These are phyloP conservation scores for Cryphonectria radicalis DNA, from an alignment of 2,329 filamentous ascomycete species.

Conservation along the genomic window DNA sequence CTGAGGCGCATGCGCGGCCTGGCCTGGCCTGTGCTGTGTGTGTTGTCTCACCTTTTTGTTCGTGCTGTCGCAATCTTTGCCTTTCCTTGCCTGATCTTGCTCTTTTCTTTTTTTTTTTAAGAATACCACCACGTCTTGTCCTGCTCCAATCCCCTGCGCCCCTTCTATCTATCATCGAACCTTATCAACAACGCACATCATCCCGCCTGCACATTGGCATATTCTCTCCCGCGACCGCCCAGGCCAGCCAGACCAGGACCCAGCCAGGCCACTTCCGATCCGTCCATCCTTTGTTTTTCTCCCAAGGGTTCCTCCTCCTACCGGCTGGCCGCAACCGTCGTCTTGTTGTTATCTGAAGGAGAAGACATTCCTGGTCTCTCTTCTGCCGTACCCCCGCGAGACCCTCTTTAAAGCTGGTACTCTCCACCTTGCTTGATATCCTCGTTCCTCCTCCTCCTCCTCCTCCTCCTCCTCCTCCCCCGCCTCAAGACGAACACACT, in stretches of 20 bases:
- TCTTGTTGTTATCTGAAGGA: neutral
- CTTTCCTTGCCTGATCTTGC: neutral
- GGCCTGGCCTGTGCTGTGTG: neutral
- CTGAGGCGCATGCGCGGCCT: neutral
- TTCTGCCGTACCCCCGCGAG: neutral
- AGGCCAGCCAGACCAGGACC: neutral
- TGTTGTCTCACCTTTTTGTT: conserved; percentile 1
- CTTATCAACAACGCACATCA: conserved; percentile 1
- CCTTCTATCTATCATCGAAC: conserved; percentile 14
- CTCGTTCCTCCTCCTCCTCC: neutral
- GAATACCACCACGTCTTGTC: neutral
- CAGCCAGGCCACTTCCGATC: neutral
- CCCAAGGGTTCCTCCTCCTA: neutral
- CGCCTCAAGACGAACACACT: neutral
- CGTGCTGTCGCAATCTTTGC: neutral
- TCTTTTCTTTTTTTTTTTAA: too few relatives aligned
- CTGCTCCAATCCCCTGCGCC: conserved; percentile 13
- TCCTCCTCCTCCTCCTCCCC: neutral
- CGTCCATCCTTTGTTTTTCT: neutral
- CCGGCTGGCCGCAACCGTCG: neutral
- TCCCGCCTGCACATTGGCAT: neutral
- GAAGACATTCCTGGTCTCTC: neutral
- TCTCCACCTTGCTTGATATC: conserved; percentile 1
- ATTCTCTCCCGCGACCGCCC: neutral
- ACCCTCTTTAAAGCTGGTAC: neutral